A percentile compares a stretch with the other conserved stretches of the same genome.
Evolutionary conservation across 352 stramenopile genomes (phyloP).

Genomic region (Halophytophthora batemanensis): DNA sequence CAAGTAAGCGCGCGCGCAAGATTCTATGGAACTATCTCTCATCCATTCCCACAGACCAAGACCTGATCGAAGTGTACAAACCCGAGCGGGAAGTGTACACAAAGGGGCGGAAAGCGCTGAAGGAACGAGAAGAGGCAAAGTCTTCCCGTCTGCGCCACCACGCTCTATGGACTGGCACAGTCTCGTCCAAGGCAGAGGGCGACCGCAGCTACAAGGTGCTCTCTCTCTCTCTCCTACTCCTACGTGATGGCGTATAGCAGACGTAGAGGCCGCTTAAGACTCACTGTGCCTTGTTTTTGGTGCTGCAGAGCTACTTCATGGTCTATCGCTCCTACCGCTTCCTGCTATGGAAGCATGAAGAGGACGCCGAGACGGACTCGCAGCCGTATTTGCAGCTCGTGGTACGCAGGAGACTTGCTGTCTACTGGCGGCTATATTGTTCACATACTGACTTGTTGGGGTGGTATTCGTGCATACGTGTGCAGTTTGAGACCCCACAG

Average conservation of each 20-base stretch:
- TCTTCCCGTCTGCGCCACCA: slow-evolving; percentile 59
- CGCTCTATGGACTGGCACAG: slow-evolving; percentile 57
- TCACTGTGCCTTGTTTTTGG: slow-evolving; percentile 4
- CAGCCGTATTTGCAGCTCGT: slow-evolving; percentile 56
- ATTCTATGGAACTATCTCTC: slow-evolving; percentile 81
- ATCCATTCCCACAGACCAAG: slow-evolving; percentile 75
- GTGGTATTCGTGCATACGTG: slow-evolving; percentile 2
- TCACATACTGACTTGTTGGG: slow-evolving; percentile 2
- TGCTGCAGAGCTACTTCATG: slow-evolving; percentile 48
- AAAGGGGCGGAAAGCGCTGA: slow-evolving; percentile 38
- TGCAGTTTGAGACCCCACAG: slow-evolving; percentile 62
- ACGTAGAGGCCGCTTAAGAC: too few relatives aligned
- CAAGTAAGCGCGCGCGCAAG: slow-evolving; percentile 76
- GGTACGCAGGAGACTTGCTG: slow-evolving; percentile 29
- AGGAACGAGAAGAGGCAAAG: slow-evolving; percentile 47
- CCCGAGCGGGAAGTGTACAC: slow-evolving; percentile 60
- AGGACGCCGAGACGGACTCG: slow-evolving; percentile 62
- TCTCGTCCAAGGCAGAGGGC: slow-evolving; percentile 60
- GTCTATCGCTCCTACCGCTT: slow-evolving; percentile 75
- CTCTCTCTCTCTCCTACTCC: not conserved
- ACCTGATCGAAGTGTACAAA: slow-evolving; percentile 76
- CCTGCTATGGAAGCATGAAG: slow-evolving; percentile 72
- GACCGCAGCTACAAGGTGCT: slow-evolving; percentile 71
- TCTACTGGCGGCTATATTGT: not conserved
- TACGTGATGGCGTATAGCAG: not conserved